These are phyloP conservation scores for Microcyclosporella mali DNA, from an alignment of 2,329 filamentous ascomycete genomes.

Conservation along the genomic window DNA sequence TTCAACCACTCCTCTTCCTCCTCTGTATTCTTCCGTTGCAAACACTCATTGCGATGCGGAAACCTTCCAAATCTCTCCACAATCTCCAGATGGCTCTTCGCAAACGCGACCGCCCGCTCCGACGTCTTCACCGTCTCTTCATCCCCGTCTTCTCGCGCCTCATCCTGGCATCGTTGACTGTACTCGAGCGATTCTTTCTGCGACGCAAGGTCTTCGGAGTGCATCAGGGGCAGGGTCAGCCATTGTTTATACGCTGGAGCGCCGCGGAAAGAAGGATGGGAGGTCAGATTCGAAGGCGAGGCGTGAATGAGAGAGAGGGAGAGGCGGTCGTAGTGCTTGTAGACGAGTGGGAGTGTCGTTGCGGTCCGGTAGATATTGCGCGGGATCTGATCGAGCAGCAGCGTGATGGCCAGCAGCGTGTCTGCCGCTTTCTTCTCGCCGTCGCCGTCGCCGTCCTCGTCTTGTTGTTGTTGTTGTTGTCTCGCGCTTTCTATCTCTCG, in stretches of 20 bases:
- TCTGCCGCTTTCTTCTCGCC: conserved; percentile 23
- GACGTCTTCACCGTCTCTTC: conserved; percentile 27
- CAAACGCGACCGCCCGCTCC: conserved; percentile 33
- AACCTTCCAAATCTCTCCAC: conserved; percentile 53
- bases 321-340: conserved; percentile 53
- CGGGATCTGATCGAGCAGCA: conserved; percentile 59
- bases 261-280: conserved; percentile 6
- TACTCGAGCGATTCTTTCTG: conserved; percentile 39
- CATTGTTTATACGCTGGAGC: conserved; percentile 42
- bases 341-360: conserved; percentile 42
- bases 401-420: conserved; percentile 44
- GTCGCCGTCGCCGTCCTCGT: no score
- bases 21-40: conserved; percentile 45
- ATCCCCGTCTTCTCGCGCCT: conserved; percentile 32
- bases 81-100: conserved; percentile 46
- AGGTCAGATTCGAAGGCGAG: conserved; percentile 7
- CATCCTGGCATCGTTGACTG: conserved; percentile 13
- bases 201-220: conserved; percentile 47
- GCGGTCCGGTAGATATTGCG: conserved; percentile 54
- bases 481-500: conserved; percentile 27
- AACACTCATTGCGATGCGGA: conserved; percentile 50
- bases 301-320: conserved; percentile 34
- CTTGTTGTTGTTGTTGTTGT: conserved; percentile 21
- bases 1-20: conserved; percentile 49
- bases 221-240: conserved; percentile 57